These are phyloP conservation scores for Austropuccinia psidii DNA, from an alignment of 1,284 basidiomycete species.

Conservation along the genomic window DNA sequence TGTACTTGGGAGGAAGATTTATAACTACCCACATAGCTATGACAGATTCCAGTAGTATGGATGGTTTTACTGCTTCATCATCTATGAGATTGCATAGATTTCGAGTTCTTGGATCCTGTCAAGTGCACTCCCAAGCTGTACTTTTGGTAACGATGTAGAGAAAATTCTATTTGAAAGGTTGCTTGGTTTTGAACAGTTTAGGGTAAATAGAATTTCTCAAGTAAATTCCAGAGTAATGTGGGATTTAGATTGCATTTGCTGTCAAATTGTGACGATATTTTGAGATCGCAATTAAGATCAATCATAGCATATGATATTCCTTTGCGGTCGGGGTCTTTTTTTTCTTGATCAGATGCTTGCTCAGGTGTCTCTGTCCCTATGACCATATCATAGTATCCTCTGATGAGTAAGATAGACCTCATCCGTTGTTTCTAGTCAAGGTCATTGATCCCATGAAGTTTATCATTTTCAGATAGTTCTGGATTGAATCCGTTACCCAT, in stretches of 20 bases:
- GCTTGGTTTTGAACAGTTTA: conserved; percentile 2
- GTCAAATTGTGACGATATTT: not conserved
- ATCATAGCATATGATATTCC: not conserved
- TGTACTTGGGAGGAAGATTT: not conserved
- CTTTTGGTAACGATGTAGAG: not conserved
- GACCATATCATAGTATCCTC: not conserved
- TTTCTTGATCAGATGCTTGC: not conserved
- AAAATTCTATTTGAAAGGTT: not conserved
- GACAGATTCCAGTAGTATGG: not conserved
- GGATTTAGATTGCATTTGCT: not conserved
- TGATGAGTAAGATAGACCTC: not conserved
- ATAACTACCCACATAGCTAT: not conserved
- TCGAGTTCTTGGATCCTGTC: not conserved
- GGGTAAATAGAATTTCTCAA: not conserved
- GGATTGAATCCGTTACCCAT: not conserved
- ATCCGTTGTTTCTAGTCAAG: not conserved
- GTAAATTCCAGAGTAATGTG: not conserved
- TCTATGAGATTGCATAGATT: not conserved
- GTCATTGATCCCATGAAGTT: not conserved
- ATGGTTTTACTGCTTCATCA: not conserved
- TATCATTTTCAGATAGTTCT: not conserved
- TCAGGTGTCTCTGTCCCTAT: not conserved
- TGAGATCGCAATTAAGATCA: not conserved
- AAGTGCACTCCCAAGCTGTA: not conserved
- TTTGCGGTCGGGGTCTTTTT: not conserved